Evolutionary conservation across 31 red algal species (phyloP).

Genomic region (Bonnemaisonia californica): DNA sequence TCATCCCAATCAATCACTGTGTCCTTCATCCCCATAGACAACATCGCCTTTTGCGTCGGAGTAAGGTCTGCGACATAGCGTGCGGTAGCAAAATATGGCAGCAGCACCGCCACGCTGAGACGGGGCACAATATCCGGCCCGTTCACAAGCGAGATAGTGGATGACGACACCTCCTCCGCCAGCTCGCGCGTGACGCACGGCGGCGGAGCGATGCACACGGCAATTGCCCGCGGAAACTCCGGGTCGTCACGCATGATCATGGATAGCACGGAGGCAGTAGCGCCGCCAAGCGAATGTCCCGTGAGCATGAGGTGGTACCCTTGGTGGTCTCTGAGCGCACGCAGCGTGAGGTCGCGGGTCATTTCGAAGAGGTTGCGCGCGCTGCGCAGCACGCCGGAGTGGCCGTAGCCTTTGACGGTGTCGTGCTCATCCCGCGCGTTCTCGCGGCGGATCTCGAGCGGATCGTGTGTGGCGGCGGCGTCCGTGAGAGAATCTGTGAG

Average conservation of each 20-base stretch:
- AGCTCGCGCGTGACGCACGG: constrained; percentile 69
- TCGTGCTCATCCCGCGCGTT: background rate
- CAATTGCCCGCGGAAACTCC: constrained; percentile 43
- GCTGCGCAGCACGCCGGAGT: constrained; percentile 67
- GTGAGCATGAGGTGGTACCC: constrained; percentile 56
- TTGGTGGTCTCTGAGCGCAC: constrained; percentile 23
- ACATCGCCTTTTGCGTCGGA: constrained; percentile 35
- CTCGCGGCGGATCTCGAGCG: constrained; percentile 42
- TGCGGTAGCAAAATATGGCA: constrained; percentile 64
- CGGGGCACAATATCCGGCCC: constrained; percentile 78
- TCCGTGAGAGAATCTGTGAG: constrained; percentile 78
- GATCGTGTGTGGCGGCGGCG: constrained; percentile 69
- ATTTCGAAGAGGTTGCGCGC: constrained; percentile 66
- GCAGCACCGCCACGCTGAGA: constrained; percentile 55
- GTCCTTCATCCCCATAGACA: constrained; percentile 46
- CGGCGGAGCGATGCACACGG: constrained; percentile 59
- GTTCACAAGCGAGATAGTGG: constrained; percentile 61
- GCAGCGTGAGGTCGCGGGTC: constrained; percentile 28
- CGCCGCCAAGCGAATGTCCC: constrained; percentile 78
- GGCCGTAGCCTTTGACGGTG: constrained; percentile 58
- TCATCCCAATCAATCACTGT: constrained; percentile 63
- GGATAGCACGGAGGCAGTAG: constrained; percentile 53
- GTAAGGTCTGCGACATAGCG: constrained; percentile 56
- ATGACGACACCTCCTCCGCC: constrained; percentile 36
- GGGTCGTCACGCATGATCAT: constrained; percentile 69